phyloP scores from a whole-genome alignment of 176 grass and related monocot species.

The Themeda triandra region DNA sequence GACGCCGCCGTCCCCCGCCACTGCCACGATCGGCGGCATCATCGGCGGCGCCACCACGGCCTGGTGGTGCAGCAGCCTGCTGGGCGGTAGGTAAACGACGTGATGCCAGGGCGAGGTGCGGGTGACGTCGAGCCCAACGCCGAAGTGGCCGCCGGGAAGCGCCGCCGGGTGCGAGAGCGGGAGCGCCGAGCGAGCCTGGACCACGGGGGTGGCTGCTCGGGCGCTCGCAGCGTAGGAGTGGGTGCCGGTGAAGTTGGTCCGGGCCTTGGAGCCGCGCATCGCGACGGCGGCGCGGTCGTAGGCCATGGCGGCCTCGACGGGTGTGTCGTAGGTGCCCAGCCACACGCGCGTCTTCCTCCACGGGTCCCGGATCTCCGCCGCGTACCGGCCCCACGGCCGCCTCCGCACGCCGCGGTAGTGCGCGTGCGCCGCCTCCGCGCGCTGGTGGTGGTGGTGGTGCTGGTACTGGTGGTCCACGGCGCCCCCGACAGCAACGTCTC shows the following conservation, averaged over 20 bases:
- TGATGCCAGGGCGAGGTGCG: constrained; percentile 37
- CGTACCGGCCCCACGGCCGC: constrained; percentile 93
- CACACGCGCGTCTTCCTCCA: constrained; percentile 94
- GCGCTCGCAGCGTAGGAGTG: neutral
- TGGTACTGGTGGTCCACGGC: neutral
- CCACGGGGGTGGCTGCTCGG: neutral
- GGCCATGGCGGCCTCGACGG: constrained; percentile 85
- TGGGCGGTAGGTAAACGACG: constrained; percentile 39
- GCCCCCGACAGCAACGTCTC: neutral
- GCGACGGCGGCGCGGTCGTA: constrained; percentile 90
- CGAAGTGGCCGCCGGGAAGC: neutral
- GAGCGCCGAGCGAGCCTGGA: neutral
- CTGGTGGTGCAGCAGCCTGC: neutral
- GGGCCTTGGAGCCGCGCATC: constrained; percentile 71
- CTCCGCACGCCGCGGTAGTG: constrained; percentile 89
- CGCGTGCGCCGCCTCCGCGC: constrained; percentile 9
- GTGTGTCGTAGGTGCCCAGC: constrained; percentile 94
- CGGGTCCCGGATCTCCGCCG: constrained; percentile 95
- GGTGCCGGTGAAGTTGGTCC: constrained; percentile 60
- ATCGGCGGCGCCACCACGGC: neutral
- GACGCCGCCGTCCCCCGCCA: neutral
- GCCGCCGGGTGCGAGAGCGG: neutral
- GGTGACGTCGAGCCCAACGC: constrained; percentile 24
- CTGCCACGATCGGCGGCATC: neutral
- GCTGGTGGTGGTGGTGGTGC: neutral